phyloP scores from a whole-genome alignment of 345 rosid genomes.

The Nasturtium officinale region DNA sequence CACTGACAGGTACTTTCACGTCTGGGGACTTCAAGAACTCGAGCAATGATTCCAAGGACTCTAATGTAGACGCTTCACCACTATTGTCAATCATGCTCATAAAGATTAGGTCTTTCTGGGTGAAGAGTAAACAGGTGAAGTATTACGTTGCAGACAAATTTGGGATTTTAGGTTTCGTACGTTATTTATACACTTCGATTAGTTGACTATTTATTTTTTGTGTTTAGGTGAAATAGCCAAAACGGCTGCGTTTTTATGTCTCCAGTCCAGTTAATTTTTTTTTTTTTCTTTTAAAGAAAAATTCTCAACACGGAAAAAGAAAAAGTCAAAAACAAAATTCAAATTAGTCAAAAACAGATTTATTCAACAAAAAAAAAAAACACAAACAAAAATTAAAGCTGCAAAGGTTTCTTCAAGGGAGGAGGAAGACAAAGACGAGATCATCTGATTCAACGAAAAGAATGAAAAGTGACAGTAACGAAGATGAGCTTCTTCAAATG shows the following conservation, averaged over 20 bases:
- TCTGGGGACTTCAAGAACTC: conserved; percentile 84
- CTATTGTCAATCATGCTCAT: conserved; percentile 81
- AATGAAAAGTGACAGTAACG: conserved; percentile 92
- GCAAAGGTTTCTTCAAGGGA: conserved; percentile 41
- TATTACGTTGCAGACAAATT: neutral
- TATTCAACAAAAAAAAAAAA: neutral
- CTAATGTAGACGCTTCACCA: conserved; percentile 91
- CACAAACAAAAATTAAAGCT: neutral
- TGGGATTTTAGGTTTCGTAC: neutral
- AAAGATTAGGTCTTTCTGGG: neutral
- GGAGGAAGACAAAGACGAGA: neutral
- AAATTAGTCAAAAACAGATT: neutral
- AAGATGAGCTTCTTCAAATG: conserved; percentile 96
- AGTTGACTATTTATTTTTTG: too few species aligned
- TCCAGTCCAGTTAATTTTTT: neutral
- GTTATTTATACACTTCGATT: neutral
- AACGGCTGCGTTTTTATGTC: neutral
- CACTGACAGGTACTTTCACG: conserved; percentile 84
- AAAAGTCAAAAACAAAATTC: conserved; percentile 11
- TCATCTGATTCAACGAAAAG: conserved; percentile 23
- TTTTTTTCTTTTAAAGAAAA: neutral
- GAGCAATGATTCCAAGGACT: conserved; percentile 91
- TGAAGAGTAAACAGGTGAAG: neutral
- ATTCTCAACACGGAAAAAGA: conserved; percentile 9
- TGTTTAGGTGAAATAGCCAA: neutral